Conservation (phyloP, 768 basidiomycete species). For the Boletus subcaerulescens region DNA sequence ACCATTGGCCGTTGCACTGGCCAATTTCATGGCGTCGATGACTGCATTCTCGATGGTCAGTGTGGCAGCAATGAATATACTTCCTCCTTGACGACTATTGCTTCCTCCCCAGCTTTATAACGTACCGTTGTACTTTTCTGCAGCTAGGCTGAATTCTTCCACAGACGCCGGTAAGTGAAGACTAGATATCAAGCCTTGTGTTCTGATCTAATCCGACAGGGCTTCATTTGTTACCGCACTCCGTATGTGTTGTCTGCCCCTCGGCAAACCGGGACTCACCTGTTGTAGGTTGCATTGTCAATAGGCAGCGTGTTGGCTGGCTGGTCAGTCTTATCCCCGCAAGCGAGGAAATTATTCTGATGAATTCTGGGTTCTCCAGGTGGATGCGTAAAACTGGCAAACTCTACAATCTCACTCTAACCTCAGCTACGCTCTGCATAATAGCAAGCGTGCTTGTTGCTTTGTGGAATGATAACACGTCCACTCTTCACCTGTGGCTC, state of each 20-base stretch:
- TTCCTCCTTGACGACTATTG: slow-evolving; percentile 1
- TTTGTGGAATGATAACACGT: slow-evolving; percentile 63
- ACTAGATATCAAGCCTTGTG: neutral
- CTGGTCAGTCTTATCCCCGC: slow-evolving; percentile 48
- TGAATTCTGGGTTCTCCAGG: slow-evolving; percentile 41
- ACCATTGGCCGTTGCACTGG: slow-evolving; percentile 75
- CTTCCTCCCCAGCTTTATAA: slow-evolving; percentile 64
- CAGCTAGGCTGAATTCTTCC: slow-evolving; percentile 67
- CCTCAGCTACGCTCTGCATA: slow-evolving; percentile 58
- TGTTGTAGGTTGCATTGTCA: slow-evolving; percentile 68
- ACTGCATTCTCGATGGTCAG: slow-evolving; percentile 77
- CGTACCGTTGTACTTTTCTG: slow-evolving; percentile 85
- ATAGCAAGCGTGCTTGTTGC: slow-evolving; percentile 59
- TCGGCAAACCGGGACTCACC: slow-evolving; percentile 12
- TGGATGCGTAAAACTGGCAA: slow-evolving; percentile 84
- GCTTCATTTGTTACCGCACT: slow-evolving; percentile 86
- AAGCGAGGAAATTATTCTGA: neutral
- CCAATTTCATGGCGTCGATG: slow-evolving; percentile 75
- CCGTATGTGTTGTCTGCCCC: slow-evolving; percentile 45
- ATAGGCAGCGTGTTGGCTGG: slow-evolving; percentile 86
- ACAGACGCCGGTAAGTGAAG: slow-evolving; percentile 61
- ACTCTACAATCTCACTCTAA: slow-evolving; percentile 71
- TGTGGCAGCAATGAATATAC: neutral
- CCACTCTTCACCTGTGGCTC: slow-evolving; percentile 65
- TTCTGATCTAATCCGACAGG: slow-evolving; percentile 42